These are phyloP conservation scores for Venturia asperata DNA, from an alignment of 2,329 filamentous ascomycete genomes.

Conservation along the genomic window DNA sequence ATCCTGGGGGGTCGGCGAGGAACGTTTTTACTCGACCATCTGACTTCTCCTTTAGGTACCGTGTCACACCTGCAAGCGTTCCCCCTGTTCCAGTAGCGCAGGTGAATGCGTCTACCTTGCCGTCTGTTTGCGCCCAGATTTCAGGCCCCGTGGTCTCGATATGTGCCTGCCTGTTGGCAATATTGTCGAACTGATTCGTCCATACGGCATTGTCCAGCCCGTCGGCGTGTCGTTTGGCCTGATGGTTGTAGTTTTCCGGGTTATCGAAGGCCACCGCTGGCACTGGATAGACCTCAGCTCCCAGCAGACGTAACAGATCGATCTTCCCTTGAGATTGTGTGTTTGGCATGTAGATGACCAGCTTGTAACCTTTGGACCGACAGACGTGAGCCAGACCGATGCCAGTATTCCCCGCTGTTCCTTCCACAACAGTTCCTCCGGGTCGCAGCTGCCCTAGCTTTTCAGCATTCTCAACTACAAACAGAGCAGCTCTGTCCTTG, in stretches of 20 bases:
- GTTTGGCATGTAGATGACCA: constrained; percentile 99
- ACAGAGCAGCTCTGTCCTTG: constrained; percentile 93
- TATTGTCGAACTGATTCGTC: constrained; percentile 99
- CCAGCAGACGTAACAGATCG: constrained; percentile 80
- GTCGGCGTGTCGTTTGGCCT: constrained; percentile 85
- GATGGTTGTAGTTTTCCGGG: constrained; percentile 96
- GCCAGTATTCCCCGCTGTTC: constrained; percentile 94
- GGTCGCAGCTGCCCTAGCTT: constrained; percentile 73
- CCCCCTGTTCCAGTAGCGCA: constrained; percentile 91
- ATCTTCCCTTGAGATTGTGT: constrained; percentile 98
- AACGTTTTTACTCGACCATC: constrained; percentile 75
- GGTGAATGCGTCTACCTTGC: constrained; percentile 86
- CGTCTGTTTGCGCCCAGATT: constrained; percentile 87
- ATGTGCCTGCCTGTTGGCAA: constrained; percentile 85
- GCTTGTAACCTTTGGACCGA: constrained; percentile 80
- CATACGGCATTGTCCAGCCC: constrained; percentile 80
- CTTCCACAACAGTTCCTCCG: constrained; percentile 92
- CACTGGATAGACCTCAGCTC: constrained; percentile 92
- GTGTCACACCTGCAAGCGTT: constrained; percentile 79
- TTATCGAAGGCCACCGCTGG: constrained; percentile 94
- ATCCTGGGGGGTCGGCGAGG: constrained; percentile 89
- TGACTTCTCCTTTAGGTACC: constrained; percentile 79
- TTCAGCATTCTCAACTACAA: constrained; percentile 89
- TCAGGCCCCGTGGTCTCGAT: constrained; percentile 96
- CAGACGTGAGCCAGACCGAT: constrained; percentile 97